phyloP scores from a whole-genome alignment of 768 basidiomycete species.

The Pleurotus tuber-regium region DNA sequence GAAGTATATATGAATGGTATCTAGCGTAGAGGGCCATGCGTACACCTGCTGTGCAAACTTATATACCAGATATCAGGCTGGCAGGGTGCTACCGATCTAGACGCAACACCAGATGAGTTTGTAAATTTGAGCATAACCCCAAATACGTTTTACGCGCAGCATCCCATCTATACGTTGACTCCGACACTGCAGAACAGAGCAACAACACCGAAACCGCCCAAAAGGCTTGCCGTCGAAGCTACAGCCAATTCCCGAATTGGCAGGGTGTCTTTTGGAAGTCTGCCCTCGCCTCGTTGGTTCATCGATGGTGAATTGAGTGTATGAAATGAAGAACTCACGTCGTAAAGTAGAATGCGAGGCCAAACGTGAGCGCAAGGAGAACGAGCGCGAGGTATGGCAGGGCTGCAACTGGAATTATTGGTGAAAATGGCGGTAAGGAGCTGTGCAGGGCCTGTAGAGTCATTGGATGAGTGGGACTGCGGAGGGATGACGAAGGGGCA shows the following conservation, averaged over 20 bases:
- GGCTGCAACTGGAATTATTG: constrained; percentile 60
- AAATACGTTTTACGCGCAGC: no score
- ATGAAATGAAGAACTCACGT: constrained; percentile 49
- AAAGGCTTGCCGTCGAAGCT: constrained; percentile 68
- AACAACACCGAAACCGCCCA: constrained; percentile 88
- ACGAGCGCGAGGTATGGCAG: constrained; percentile 76
- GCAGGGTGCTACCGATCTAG: no score
- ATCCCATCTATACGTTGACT: constrained; percentile 76
- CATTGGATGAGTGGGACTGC: background rate
- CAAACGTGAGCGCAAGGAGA: constrained; percentile 74
- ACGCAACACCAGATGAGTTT: no score
- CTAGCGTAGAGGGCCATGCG: no score
- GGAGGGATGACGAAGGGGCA: constrained; percentile 9
- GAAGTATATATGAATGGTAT: no score
- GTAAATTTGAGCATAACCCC: no score
- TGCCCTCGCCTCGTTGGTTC: constrained; percentile 27
- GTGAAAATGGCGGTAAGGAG: constrained; percentile 66
- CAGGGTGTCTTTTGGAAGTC: constrained; percentile 69
- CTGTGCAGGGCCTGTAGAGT: constrained; percentile 54
- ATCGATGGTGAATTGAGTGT: constrained; percentile 11
- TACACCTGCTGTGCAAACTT: no score
- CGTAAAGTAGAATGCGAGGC: constrained; percentile 88
- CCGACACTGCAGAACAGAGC: constrained; percentile 85
- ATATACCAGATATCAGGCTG: no score
- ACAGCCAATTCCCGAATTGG: constrained; percentile 67